Percentiles rank a stretch among this genome's conserved stretches.
These are phyloP conservation scores for Antrodiella citrinella DNA, from an alignment of 768 basidiomycete species.

Conservation along the genomic window DNA sequence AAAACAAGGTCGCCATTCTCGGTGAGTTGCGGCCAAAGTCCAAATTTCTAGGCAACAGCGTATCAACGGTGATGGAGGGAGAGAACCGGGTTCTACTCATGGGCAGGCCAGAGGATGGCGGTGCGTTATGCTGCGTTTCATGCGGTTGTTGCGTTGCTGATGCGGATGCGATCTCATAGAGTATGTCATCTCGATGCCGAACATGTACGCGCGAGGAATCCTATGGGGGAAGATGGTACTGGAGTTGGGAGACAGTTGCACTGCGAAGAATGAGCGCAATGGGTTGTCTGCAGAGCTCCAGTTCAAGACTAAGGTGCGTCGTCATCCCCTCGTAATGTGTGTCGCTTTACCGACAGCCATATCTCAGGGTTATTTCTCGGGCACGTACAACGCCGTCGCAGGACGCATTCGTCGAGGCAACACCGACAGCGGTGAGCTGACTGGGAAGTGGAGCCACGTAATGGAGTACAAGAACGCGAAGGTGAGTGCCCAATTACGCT, in stretches of 20 bases:
- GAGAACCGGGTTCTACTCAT: conserved; percentile 83
- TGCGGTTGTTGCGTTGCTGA: no score
- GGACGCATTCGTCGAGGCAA: conserved; percentile 67
- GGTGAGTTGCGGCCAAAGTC: conserved; percentile 95
- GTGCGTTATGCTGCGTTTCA: conserved; percentile 35
- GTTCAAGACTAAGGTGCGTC: conserved; percentile 89
- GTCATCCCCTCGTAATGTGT: background rate
- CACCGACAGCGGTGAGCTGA: conserved; percentile 74
- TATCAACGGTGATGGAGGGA: conserved; percentile 94
- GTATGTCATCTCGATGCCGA: conserved; percentile 92
- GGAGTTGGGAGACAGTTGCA: conserved; percentile 87
- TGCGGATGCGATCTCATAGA: conserved; percentile 39
- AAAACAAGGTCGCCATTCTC: conserved; percentile 77
- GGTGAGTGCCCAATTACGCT: conserved; percentile 35
- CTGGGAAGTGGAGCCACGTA: conserved; percentile 82
- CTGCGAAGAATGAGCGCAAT: conserved; percentile 74
- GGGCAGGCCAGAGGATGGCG: conserved; percentile 79
- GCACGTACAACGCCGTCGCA: conserved; percentile 85
- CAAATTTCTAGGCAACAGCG: conserved; percentile 94
- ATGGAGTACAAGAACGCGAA: conserved; percentile 78
- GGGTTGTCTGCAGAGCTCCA: conserved; percentile 76
- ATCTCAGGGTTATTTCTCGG: conserved; percentile 87
- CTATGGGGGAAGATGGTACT: conserved; percentile 92
- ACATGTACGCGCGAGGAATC: conserved; percentile 91
- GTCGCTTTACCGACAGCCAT: no score